Evolutionary conservation across 352 stramenopile species (phyloP), one percentile per base, ranked within the genome.

Genomic region (Pythium chondricola): DNA sequence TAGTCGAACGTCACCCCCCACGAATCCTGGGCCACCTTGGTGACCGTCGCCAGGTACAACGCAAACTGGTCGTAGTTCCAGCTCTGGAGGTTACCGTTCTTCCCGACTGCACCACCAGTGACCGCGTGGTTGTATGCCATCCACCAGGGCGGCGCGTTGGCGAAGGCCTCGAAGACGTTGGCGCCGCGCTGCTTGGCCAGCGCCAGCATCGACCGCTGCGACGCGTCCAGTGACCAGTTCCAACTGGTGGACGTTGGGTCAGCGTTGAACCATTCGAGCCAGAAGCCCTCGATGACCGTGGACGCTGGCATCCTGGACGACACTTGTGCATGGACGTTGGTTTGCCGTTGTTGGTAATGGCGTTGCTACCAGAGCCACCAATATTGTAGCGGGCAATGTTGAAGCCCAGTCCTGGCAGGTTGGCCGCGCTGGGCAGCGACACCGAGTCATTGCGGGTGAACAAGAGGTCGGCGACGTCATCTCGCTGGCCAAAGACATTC

Each of bases 381-480:
- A 85, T 54, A 45, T 85, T 85, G 61, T 85, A 85, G 26, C 71
- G 70, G 9, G 55, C 70, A n/a, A 85, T 75, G 54, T 74, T 85
- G 33, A 85, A 57, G 6, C 66, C 69, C 2, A 85, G 46, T 0
- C 51, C 66, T 1, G 74, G 74, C 4, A 85, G 27, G 7, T 38
- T 56, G 1, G 53, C 58, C 14, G 48, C 22, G 22, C 43, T 47
- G n/a, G 55, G 44, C 1, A 83, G 31, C 0, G 46, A 59, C 13
- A 85, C 68, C 2, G 58, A 55, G 8, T 56, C 52, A 17, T 74
- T 72, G 24, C 53, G 56, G 14, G 73, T 77, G 59, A 81, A 85
- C 13, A 85, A 46, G 31, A 67, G 43, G 33, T 85, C 73, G 18
- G 70, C 73, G 24, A 85, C 44, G 20, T 85, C 70, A 7, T 67